Conservation (phyloP, 345 rosid species). For the Corchorus olitorius region DNA sequence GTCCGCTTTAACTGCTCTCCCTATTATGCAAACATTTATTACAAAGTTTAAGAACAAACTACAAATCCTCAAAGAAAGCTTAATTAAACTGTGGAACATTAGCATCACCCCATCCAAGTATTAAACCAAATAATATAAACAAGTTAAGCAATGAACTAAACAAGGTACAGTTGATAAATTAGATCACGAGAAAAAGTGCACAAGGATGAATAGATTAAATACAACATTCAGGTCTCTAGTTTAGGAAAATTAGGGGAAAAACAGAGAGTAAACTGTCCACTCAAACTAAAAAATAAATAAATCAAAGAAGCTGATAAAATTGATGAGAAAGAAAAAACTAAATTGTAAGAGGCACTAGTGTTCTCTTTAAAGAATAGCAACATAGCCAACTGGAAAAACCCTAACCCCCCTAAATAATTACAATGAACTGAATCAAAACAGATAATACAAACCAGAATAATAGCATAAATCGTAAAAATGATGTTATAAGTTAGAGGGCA, state of each 20-base stretch:
- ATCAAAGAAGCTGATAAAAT: background rate
- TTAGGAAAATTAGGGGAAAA: background rate
- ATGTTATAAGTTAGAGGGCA: constrained; percentile 2
- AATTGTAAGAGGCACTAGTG: background rate
- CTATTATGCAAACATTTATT: constrained; percentile 36
- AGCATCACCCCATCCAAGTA: background rate
- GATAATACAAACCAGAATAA: background rate
- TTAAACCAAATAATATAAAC: constrained; percentile 5
- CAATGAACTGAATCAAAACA: background rate
- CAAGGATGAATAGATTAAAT: background rate
- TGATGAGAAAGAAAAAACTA: background rate
- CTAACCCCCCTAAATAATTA: background rate
- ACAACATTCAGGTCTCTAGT: background rate
- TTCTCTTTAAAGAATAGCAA: background rate
- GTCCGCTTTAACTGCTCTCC: constrained; percentile 80
- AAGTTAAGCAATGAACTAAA: background rate
- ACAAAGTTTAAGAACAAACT: background rate
- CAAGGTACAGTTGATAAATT: background rate
- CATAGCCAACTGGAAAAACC: background rate
- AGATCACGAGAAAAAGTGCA: background rate
- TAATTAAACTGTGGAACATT: background rate
- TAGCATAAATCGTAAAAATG: background rate
- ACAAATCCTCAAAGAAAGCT: background rate
- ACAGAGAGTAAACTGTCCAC: background rate
- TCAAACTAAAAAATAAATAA: background rate